Percentiles rank a stretch among this genome's conserved stretches.
Evolutionary conservation across 2,329 filamentous ascomycete genomes (phyloP).

Genomic region (Phialophora tarda): DNA sequence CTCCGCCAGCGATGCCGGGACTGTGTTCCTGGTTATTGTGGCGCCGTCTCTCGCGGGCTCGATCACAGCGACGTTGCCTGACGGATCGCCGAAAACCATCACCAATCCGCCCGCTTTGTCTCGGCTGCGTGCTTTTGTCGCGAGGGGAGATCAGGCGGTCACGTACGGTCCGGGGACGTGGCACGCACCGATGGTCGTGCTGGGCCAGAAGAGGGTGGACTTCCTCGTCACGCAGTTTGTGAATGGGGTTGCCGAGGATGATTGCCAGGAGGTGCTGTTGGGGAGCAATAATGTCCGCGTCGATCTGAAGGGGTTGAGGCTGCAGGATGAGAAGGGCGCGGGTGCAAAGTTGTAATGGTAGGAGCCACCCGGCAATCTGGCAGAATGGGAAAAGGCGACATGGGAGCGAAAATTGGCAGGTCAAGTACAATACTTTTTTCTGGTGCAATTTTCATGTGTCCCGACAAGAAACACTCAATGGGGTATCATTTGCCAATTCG

Average conservation of each 20-base stretch:
- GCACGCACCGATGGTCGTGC: conserved; percentile 95
- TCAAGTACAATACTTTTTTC: not conserved
- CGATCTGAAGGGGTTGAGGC: conserved; percentile 14
- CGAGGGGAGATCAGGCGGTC: conserved; percentile 77
- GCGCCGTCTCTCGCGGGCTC: conserved; percentile 68
- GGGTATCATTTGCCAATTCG: conserved; percentile 21
- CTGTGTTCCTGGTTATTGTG: conserved; percentile 79
- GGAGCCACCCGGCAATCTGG: too few species aligned
- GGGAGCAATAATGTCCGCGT: conserved; percentile 25
- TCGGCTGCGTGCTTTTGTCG: conserved; percentile 76
- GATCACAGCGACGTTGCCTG: conserved; percentile 45
- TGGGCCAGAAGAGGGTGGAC: conserved; percentile 73
- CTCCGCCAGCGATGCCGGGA: conserved; percentile 24
- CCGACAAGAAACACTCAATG: conserved; percentile 5
- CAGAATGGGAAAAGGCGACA: not conserved
- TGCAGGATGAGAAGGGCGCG: not conserved
- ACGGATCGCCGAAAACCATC: conserved; percentile 45
- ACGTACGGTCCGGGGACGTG: conserved; percentile 91
- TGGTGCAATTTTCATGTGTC: conserved; percentile 1
- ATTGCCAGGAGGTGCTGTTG: conserved; percentile 68
- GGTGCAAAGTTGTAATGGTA: conserved; percentile 20
- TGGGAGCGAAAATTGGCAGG: not conserved
- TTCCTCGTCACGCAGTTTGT: conserved; percentile 90
- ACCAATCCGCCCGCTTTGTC: conserved; percentile 71
- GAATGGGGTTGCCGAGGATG: conserved; percentile 80